Base-by-base conservation (phyloP, 73 alveolate genomes). In the Paramecium caudatum region DNA sequence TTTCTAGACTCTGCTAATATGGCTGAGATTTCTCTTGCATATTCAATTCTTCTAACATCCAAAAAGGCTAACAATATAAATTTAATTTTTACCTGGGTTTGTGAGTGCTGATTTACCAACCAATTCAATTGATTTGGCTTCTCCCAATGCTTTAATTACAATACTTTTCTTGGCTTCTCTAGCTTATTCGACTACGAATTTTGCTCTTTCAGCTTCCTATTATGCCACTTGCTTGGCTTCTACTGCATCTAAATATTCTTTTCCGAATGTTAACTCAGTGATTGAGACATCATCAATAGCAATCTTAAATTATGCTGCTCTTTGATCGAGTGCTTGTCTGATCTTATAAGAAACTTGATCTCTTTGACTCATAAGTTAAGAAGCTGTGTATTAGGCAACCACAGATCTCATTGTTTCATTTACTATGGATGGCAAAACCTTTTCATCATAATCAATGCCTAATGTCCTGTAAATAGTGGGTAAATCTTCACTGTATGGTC, bases 211-310 rank as follows among this genome's bases (percentile, higher is more conserved):
- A 2, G 99, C 99, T 70, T 95, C 96, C 93, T 97, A 97, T 90
- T 96, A 95, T 10, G 99, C 99, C 34, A 97, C 97, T 94, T 97
- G 97, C 92, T 97, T 97, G 88, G 95, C 94, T 95, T 97, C 99
- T 27, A 96, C 95, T 9, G 98, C 98, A 69, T 92, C 91, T 74
- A 83, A 27, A 27, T 61, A 41, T 30, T 82, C 91, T 32, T 82
- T 90, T 13, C 85, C 91, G 93, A 96, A 96, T 55, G 94, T 74
- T 17, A 96, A 91, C 49, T 96, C 98, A 33, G 98, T 95, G 82
- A 97, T 95, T 63, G 99, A 94, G 82, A 97, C 97, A 90, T 97
- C 99, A 61, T 97, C 99, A 55, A 95, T 94, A 46, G 91, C 91
- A 90, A 96, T 95, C 90, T 90, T 87, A 97, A 96, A 96, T 30